These are phyloP conservation scores for Hansenula sp. DNA, from an alignment of 1,139 yeast genomes.

Conservation along the genomic window DNA sequence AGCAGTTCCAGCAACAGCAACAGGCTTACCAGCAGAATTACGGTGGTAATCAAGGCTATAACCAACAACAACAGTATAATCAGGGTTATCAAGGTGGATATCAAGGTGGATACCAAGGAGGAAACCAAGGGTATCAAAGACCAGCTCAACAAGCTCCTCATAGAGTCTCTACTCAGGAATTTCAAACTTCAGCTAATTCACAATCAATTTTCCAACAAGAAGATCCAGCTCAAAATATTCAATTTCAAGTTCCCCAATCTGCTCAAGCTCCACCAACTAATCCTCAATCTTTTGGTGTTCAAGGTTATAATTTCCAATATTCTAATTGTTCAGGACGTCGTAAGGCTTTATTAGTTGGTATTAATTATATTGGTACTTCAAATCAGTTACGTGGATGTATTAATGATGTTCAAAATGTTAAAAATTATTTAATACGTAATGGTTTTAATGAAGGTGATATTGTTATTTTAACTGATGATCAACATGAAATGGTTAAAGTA, in stretches of 20 bases:
- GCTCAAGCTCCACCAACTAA: slow-evolving; percentile 27
- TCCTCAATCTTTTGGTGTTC: slow-evolving; percentile 33
- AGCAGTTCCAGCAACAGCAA: background rate
- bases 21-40: slow-evolving; percentile 2
- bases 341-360: slow-evolving; percentile 83
- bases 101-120: background rate
- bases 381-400: slow-evolving; percentile 81
- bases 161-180: slow-evolving; percentile 6
- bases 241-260: slow-evolving; percentile 10
- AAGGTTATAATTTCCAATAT: slow-evolving; percentile 44
- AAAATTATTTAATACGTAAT: slow-evolving; percentile 45
- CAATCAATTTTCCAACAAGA: slow-evolving; percentile 16
- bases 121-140: background rate
- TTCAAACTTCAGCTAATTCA: slow-evolving; percentile 11
- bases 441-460: slow-evolving; percentile 79
- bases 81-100: slow-evolving; percentile 17
- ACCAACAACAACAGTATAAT: slow-evolving; percentile 2
- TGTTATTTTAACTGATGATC: slow-evolving; percentile 77
- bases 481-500: slow-evolving; percentile 52
- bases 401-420: slow-evolving; percentile 71
- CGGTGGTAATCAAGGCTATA: slow-evolving; percentile 1
- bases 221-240: slow-evolving; percentile 10
- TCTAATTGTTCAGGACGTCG: slow-evolving; percentile 72
- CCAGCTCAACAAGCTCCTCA: slow-evolving; percentile 4
- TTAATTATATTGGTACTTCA: slow-evolving; percentile 75